Evolutionary conservation across 179 eudicot genomes (phyloP).

Genomic region (Heliamphora pulchella): DNA sequence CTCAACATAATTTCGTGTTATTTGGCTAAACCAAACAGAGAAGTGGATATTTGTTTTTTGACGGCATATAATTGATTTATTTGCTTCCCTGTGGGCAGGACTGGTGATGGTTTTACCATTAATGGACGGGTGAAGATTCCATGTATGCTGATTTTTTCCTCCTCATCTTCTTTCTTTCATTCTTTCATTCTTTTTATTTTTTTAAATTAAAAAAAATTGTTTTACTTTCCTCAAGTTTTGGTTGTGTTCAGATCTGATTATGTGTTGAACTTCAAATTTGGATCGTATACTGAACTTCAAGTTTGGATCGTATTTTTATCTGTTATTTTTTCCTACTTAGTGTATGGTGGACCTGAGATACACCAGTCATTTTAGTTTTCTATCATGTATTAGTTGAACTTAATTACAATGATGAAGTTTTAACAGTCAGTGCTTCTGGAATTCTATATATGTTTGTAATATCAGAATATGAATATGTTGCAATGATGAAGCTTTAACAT

Average conservation of each 20-base stretch:
- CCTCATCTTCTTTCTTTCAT: background rate
- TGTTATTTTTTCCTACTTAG: background rate
- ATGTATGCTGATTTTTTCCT: conserved; percentile 25
- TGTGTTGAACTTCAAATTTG: background rate
- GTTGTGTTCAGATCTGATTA: background rate
- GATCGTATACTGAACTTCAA: background rate
- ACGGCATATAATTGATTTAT: background rate
- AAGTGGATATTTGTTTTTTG: background rate
- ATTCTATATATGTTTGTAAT: background rate
- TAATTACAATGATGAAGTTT: background rate
- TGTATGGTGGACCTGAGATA: background rate
- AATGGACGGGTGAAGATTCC: conserved; percentile 73
- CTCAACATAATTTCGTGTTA: too few relatives aligned
- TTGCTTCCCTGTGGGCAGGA: conserved; percentile 31
- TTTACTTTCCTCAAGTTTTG: background rate
- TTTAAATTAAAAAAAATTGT: background rate
- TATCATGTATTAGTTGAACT: background rate
- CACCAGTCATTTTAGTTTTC: background rate
- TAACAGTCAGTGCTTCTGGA: background rate
- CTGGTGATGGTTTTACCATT: conserved; percentile 53
- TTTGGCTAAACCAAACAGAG: background rate
- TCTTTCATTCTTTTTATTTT: background rate
- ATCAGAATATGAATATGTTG: background rate
- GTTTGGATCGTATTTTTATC: background rate
- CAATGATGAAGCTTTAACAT: background rate